Evolutionary conservation across 257 asterid species (phyloP).

Genomic region (Rauvolfia tetraphylla): DNA sequence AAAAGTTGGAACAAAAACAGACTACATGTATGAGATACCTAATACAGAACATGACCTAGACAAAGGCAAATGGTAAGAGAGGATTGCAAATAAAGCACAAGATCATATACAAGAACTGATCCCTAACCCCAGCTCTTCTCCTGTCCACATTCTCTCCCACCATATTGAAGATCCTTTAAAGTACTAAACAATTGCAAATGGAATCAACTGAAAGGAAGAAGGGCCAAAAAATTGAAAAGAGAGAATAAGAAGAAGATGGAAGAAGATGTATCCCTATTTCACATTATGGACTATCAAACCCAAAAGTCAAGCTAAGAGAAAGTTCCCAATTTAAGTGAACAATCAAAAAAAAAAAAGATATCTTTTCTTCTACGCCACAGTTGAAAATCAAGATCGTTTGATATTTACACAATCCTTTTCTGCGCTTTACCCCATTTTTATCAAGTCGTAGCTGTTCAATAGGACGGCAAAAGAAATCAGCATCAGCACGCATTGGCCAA

Average conservation of each 20-base stretch:
- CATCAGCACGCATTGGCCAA: constrained; percentile 99
- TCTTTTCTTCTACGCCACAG: constrained; percentile 9
- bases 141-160: background rate
- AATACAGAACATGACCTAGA: too few relatives aligned
- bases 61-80: background rate
- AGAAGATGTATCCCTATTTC: background rate
- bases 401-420: background rate
- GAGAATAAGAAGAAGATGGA: too few relatives aligned
- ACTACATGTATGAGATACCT: too few relatives aligned
- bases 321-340: background rate
- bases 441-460: constrained; percentile 43
- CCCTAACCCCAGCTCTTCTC: background rate
- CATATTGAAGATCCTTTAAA: background rate
- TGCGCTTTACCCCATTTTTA: constrained; percentile 61
- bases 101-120: background rate
- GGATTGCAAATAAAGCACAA: background rate
- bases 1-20: too few relatives aligned
- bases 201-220: background rate
- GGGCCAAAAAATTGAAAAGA: too few relatives aligned
- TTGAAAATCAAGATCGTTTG: background rate
- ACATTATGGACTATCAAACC: background rate
- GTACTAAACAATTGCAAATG: background rate
- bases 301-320: background rate
- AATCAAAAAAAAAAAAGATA: constrained; percentile 36
- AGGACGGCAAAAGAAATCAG: constrained; percentile 85